Conservation (phyloP, 176 grass and related monocot species). For the Eremochloa ophiuroides region DNA sequence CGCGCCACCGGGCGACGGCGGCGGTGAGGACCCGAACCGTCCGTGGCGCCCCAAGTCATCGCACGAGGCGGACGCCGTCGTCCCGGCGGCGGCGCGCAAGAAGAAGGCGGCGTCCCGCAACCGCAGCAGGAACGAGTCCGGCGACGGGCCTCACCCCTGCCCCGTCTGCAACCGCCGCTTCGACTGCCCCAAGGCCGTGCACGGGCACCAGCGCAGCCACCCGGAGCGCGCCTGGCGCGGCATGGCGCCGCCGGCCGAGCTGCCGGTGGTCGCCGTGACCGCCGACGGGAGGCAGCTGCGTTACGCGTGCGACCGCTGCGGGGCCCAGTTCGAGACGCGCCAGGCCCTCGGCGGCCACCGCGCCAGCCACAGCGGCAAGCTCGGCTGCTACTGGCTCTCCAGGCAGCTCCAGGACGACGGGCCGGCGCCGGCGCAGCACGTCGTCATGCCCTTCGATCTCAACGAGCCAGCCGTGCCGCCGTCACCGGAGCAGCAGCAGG, state of each 20-base stretch:
- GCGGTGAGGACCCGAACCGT: constrained; percentile 6
- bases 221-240: constrained; percentile 44
- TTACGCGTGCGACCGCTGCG: constrained; percentile 42
- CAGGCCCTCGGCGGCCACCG: constrained; percentile 79
- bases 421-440: not conserved
- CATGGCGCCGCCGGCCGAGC: constrained; percentile 34
- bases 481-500: not conserved
- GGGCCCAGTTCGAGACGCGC: constrained; percentile 30
- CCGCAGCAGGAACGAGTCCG: not conserved
- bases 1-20: not conserved
- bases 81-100: not conserved
- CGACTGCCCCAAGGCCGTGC: constrained; percentile 30
- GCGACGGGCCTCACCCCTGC: not conserved
- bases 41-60: not conserved
- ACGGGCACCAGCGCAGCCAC: constrained; percentile 60
- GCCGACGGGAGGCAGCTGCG: constrained; percentile 9
- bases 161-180: constrained; percentile 41
- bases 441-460: constrained; percentile 21
- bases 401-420: not conserved
- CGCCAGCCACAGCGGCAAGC: constrained; percentile 61
- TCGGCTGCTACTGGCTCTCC: constrained; percentile 40
- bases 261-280: not conserved
- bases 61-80: constrained; percentile 13
- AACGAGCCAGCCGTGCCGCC: constrained; percentile 27
- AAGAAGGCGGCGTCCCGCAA: not conserved